Evolutionary conservation across 2,329 filamentous ascomycete species (phyloP), one percentile per base, ranked within the genome.

Genomic region (Botrytis porri): DNA sequence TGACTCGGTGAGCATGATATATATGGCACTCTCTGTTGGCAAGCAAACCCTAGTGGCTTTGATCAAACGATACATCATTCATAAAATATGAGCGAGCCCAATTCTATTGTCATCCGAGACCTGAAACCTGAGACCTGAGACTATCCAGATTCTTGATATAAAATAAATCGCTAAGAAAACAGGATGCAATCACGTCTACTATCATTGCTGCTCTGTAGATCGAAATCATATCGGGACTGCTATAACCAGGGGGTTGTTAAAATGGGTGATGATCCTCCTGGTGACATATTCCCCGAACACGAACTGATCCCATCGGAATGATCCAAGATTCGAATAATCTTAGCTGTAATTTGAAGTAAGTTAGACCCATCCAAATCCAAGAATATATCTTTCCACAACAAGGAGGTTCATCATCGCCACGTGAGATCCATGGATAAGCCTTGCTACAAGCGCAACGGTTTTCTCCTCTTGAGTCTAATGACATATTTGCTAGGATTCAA

Each of bases 371-470:
- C 35, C 60, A 62, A 35, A 39, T 39, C 60, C 37, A 62, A 62
- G 8, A 39, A 35, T 62, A 39, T 69, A 32, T 51, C n/a, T 48
- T n/a, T 4, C 43, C 39, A 48, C 22, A 54, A 39, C 35, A 54
- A 54, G 45, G 45, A 66, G 45, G 63, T 29, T 69, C 63, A 66
- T 60, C 54, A 35, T 69, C 43, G 71, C 71, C 71, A 72, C 71
- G 71, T 54, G 71, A 62, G 32, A 69, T 14, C 41, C 71, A 72
- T 72, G 71, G 71, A 72, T 72, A 61, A 41, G 64, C 54, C 71
- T 69, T 72, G 64, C 32, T 72, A n/a, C 14, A 66, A 66, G 29
- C 32, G 29, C 54, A 72, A 72, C 71, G 71, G 71, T 41, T 72
- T 72, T 72, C 29, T 69, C 61, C 64, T 60, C 51, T n/a, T 14